Conservation (phyloP, 768 basidiomycete species). For the Tylopilus vinaceipallidus region DNA sequence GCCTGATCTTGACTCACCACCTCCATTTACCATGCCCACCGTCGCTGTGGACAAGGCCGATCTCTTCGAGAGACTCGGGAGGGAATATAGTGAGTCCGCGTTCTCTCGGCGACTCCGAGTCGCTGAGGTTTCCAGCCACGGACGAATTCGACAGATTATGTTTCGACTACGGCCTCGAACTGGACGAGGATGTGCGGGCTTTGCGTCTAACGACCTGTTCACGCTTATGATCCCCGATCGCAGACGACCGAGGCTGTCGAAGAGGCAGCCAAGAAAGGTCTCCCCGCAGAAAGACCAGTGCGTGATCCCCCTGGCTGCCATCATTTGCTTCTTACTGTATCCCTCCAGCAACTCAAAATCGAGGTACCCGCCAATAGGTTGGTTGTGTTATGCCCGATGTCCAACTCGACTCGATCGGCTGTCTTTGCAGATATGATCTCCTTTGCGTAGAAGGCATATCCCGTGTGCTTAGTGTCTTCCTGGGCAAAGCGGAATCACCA, state of each 20-base stretch:
- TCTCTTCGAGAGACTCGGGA: constrained; percentile 84
- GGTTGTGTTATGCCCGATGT: constrained; percentile 3
- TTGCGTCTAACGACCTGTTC: neutral
- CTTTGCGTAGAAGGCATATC: constrained; percentile 97
- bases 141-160: constrained; percentile 94
- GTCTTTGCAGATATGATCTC: constrained; percentile 79
- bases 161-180: constrained; percentile 96
- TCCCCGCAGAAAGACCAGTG: constrained; percentile 84
- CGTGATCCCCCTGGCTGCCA: constrained; percentile 22
- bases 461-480: constrained; percentile 79
- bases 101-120: neutral
- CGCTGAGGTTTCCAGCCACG: constrained; percentile 56
- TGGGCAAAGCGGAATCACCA: constrained; percentile 65
- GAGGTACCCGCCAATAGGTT: constrained; percentile 98
- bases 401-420: constrained; percentile 5
- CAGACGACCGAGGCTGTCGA: constrained; percentile 91
- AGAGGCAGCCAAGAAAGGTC: constrained; percentile 75
- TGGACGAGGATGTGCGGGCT: constrained; percentile 90
- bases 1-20: neutral
- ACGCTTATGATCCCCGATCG: constrained; percentile 2
- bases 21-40: constrained; percentile 79
- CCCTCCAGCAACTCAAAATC: constrained; percentile 88
- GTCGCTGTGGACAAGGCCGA: constrained; percentile 94
- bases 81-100: constrained; percentile 71
- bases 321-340: constrained; percentile 3